A percentile compares a stretch with the other conserved stretches of the same genome.
Evolutionary conservation across 768 basidiomycete genomes (phyloP).

Genomic region (Amanita polypyramis): DNA sequence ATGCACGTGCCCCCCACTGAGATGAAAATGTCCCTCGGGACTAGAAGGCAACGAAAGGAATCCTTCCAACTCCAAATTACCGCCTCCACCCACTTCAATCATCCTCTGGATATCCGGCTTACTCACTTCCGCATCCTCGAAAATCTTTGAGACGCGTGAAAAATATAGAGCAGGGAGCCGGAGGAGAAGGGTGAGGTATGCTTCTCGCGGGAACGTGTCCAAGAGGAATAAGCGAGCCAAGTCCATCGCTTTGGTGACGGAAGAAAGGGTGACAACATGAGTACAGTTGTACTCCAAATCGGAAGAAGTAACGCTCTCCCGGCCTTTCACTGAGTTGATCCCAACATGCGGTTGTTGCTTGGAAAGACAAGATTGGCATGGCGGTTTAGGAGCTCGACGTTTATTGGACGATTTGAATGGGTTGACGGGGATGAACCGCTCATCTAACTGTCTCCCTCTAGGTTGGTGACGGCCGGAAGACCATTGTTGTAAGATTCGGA

Average conservation of each 20-base stretch:
- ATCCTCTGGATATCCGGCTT: slow-evolving; percentile 58
- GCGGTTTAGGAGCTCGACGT: not conserved
- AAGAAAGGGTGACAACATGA: slow-evolving; percentile 14
- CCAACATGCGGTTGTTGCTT: slow-evolving; percentile 23
- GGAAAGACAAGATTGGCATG: slow-evolving; percentile 12
- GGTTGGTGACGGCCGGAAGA: slow-evolving; percentile 35
- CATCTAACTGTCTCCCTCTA: slow-evolving; percentile 33
- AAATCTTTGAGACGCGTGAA: slow-evolving; percentile 64
- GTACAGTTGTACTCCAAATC: slow-evolving; percentile 18
- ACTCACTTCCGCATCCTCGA: slow-evolving; percentile 71
- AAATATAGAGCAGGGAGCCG: slow-evolving; percentile 75
- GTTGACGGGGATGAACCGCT: slow-evolving; percentile 46
- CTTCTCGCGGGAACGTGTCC: slow-evolving; percentile 11
- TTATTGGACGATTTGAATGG: slow-evolving; percentile 33
- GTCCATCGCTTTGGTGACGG: slow-evolving; percentile 9
- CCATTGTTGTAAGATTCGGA: slow-evolving; percentile 48
- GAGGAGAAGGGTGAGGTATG: slow-evolving; percentile 41
- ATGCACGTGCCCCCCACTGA: not conserved
- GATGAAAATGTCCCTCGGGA: not conserved
- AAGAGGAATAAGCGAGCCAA: not conserved
- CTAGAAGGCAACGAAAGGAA: not conserved
- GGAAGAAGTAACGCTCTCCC: slow-evolving; percentile 11
- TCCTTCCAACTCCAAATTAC: slow-evolving; percentile 3
- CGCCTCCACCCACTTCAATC: slow-evolving; percentile 28
- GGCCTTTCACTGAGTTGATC: slow-evolving; percentile 14